Evolutionary conservation across 2,329 filamentous ascomycete genomes (phyloP).

Genomic region (Nemania sp.): DNA sequence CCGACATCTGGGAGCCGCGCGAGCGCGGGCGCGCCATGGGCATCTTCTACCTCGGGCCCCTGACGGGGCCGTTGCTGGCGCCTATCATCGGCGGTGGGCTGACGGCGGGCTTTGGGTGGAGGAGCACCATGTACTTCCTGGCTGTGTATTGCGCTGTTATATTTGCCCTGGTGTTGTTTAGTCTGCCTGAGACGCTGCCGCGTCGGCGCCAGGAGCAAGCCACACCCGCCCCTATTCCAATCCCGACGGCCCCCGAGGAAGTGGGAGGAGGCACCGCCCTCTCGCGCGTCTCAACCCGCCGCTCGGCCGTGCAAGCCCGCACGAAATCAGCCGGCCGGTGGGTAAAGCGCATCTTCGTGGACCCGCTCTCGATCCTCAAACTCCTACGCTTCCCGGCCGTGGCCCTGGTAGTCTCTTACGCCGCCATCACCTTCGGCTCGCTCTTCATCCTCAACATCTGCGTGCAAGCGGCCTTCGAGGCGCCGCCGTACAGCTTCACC

Average conservation of each 20-base stretch:
- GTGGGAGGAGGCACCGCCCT: slow-evolving; percentile 40
- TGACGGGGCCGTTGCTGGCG: slow-evolving; percentile 78
- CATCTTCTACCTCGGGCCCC: slow-evolving; percentile 82
- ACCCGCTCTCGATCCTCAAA: slow-evolving; percentile 76
- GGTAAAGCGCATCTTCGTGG: slow-evolving; percentile 73
- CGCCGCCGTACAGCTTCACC: slow-evolving; percentile 74
- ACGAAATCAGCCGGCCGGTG: slow-evolving; percentile 65
- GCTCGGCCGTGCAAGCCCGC: slow-evolving; percentile 69
- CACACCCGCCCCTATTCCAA: neutral
- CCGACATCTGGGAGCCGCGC: slow-evolving; percentile 80
- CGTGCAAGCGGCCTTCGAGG: slow-evolving; percentile 76
- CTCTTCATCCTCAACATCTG: slow-evolving; percentile 84
- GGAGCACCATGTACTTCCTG: slow-evolving; percentile 82
- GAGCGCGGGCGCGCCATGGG: slow-evolving; percentile 85
- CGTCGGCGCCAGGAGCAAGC: slow-evolving; percentile 45
- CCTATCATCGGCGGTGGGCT: slow-evolving; percentile 82
- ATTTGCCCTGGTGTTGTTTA: slow-evolving; percentile 67
- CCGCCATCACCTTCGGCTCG: slow-evolving; percentile 78
- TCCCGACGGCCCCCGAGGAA: neutral
- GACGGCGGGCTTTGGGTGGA: slow-evolving; percentile 77
- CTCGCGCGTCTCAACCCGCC: slow-evolving; percentile 68
- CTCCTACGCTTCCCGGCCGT: slow-evolving; percentile 82
- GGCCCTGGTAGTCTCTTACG: slow-evolving; percentile 77
- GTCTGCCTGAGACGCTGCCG: slow-evolving; percentile 74
- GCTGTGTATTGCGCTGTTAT: slow-evolving; percentile 74